Conservation (phyloP, 805 yeast species). For the Yarrowia deformans region DNA sequence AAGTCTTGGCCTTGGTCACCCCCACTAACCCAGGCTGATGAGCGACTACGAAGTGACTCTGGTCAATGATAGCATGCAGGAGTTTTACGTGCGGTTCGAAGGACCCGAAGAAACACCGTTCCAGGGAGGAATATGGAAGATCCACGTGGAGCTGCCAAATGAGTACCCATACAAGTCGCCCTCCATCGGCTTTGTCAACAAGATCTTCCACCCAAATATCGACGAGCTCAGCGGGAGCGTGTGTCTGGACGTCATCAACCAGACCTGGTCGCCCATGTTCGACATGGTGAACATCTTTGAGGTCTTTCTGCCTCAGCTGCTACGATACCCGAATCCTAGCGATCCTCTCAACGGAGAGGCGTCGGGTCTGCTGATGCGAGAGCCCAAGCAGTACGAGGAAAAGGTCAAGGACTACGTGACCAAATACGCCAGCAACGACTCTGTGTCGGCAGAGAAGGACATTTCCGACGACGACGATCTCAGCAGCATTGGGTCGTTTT, state of each 20-base stretch:
- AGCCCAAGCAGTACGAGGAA: constrained; percentile 68
- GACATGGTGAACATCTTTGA: constrained; percentile 91
- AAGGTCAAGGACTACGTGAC: constrained; percentile 74
- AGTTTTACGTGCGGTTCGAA: constrained; percentile 79
- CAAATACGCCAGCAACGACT: constrained; percentile 66
- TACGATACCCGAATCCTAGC: constrained; percentile 90
- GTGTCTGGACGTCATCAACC: constrained; percentile 94
- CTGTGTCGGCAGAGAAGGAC: constrained; percentile 58
- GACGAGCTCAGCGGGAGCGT: constrained; percentile 90
- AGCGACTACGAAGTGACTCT: constrained; percentile 88
- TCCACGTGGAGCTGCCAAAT: constrained; percentile 92
- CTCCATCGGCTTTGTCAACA: constrained; percentile 90
- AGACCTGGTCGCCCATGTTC: constrained; percentile 98
- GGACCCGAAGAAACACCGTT: constrained; percentile 92
- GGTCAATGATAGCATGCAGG: constrained; percentile 84
- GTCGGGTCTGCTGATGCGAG: constrained; percentile 74
- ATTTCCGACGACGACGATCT: constrained; percentile 52
- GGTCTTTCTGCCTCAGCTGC: constrained; percentile 87
- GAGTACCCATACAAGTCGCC: constrained; percentile 96
- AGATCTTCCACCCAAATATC: constrained; percentile 93
- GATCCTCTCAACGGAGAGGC: constrained; percentile 95
- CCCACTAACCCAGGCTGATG: constrained; percentile 64
- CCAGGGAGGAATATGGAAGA: constrained; percentile 87
- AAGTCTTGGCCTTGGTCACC: not conserved
- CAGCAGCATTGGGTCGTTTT: constrained; percentile 54